These are phyloP conservation scores for Trichoderma harzianum DNA, from an alignment of 2,329 filamentous ascomycete genomes.

Conservation along the genomic window DNA sequence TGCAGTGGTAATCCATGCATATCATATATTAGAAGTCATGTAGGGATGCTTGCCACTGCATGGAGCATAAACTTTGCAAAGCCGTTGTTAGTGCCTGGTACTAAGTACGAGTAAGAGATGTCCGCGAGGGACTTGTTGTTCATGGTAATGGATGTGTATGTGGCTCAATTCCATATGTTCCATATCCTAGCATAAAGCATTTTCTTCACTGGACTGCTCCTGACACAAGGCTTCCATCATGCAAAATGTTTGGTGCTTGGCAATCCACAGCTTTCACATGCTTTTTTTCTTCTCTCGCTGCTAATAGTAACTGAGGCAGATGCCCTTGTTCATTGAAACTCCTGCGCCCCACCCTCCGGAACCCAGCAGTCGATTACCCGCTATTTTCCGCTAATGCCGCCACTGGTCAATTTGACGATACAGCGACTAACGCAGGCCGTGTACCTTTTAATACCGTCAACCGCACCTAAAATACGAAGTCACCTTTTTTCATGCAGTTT, in stretches of 20 bases:
- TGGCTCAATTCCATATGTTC: not conserved
- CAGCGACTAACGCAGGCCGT: not conserved
- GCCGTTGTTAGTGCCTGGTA: not conserved
- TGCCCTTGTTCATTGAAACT: not conserved
- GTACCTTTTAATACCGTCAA: not conserved
- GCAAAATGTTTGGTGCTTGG: not conserved
- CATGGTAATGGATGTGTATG: not conserved
- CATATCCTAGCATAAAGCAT: not conserved
- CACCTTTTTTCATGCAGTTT: not conserved
- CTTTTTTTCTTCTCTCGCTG: not conserved
- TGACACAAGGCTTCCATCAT: not conserved
- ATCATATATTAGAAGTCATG: not conserved
- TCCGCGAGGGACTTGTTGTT: not conserved
- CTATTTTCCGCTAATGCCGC: constrained; percentile 12
- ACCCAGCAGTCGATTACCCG: constrained; percentile 3
- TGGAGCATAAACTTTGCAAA: constrained; percentile 2
- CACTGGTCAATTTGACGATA: constrained; percentile 7
- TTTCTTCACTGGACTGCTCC: not conserved
- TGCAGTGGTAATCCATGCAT: not conserved
- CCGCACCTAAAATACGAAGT: not conserved
- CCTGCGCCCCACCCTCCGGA: constrained; percentile 10
- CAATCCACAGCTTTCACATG: constrained; percentile 18
- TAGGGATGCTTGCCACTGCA: not conserved
- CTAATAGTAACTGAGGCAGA: not conserved
- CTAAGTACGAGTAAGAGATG: not conserved